Conservation (phyloP, 2,329 filamentous ascomycete genomes). For the Fusarium abutilonis region DNA sequence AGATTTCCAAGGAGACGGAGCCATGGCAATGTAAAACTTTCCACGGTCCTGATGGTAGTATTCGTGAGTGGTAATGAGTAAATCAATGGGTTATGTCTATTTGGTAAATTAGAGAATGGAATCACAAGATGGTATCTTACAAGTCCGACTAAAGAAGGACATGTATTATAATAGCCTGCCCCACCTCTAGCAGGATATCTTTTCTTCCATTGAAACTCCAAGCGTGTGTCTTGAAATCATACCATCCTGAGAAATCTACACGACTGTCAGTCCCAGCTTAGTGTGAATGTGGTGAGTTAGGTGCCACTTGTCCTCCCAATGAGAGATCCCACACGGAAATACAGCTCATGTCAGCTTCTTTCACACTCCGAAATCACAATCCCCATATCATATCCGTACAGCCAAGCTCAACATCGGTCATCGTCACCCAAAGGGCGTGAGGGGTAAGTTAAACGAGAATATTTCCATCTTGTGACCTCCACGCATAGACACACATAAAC, state of each 20-base stretch:
- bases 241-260: too few relatives aligned
- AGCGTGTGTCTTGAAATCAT: too few relatives aligned
- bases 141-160: too few relatives aligned
- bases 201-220: too few relatives aligned
- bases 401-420: background rate
- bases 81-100: background rate
- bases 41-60: constrained; percentile 18
- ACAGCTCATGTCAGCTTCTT: too few relatives aligned
- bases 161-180: too few relatives aligned
- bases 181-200: too few relatives aligned
- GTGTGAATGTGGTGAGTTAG: too few relatives aligned
- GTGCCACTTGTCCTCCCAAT: too few relatives aligned
- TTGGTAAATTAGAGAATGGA: background rate
- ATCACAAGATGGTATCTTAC: background rate
- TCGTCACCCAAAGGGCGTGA: background rate
- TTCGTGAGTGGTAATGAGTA: constrained; percentile 18
- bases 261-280: too few relatives aligned
- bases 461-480: background rate
- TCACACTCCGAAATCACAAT: background rate
- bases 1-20: constrained; percentile 64
- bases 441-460: too few relatives aligned
- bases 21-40: constrained; percentile 62
- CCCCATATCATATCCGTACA: background rate
- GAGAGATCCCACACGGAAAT: too few relatives aligned
- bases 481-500: background rate